Evolutionary conservation across 495 filamentous ascomycete species (phyloP).

Genomic region (Aspergillus indologenus): DNA sequence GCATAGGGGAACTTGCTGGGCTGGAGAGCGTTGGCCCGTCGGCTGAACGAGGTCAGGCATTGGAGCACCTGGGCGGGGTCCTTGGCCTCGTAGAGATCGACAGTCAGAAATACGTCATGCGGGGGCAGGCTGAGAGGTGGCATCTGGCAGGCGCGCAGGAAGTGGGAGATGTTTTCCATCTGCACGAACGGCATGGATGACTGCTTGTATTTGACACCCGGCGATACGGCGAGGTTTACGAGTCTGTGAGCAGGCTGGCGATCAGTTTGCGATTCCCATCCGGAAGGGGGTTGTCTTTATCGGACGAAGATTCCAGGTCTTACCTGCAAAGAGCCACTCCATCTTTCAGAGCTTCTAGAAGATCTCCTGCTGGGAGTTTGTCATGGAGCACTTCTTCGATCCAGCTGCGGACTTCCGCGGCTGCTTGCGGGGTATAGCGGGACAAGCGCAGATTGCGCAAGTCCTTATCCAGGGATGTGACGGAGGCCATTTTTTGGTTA

Average conservation of each 20-base stretch:
- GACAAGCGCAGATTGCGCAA: slow-evolving; percentile 88
- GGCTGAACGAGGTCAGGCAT: slow-evolving; percentile 87
- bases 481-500: slow-evolving; percentile 73
- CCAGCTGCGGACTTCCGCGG: slow-evolving; percentile 81
- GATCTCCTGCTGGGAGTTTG: slow-evolving; percentile 65
- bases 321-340: slow-evolving; percentile 91
- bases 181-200: slow-evolving; percentile 96
- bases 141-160: slow-evolving; percentile 80
- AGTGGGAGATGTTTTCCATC: slow-evolving; percentile 99
- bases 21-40: slow-evolving; percentile 74
- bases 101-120: slow-evolving; percentile 95
- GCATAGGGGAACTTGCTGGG: slow-evolving; percentile 68
- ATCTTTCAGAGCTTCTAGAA: slow-evolving; percentile 84
- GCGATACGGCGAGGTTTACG: slow-evolving; percentile 75
- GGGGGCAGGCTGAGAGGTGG: slow-evolving; percentile 83
- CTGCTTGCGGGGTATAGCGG: slow-evolving; percentile 90
- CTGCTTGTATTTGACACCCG: slow-evolving; percentile 74
- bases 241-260: slow-evolving; percentile 51
- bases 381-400: slow-evolving; percentile 80
- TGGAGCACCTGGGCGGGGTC: slow-evolving; percentile 96
- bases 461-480: slow-evolving; percentile 91
- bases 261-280: slow-evolving; percentile 4
- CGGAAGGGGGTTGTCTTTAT: background rate
- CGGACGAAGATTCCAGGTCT: slow-evolving; percentile 14
- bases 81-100: slow-evolving; percentile 94